Evolutionary conservation across 1,139 yeast genomes (phyloP).

Genomic region (Kodamaea ohmeri): DNA sequence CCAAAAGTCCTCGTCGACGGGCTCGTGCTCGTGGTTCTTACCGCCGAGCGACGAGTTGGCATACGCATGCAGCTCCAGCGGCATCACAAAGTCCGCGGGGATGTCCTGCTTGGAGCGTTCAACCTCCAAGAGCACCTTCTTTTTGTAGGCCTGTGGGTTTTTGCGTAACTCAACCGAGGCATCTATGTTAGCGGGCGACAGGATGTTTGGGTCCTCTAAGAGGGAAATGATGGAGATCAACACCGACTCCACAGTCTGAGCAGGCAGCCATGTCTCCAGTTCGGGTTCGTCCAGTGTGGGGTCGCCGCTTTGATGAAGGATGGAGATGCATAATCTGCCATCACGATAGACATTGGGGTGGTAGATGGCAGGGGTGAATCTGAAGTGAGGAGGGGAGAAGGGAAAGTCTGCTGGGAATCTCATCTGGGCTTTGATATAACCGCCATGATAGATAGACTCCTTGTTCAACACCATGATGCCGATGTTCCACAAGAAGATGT

Average conservation of each 20-base stretch:
- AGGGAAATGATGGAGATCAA: conserved; percentile 85
- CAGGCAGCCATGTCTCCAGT: conserved; percentile 94
- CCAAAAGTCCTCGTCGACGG: conserved; percentile 85
- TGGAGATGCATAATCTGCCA: conserved; percentile 89
- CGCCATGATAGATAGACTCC: conserved; percentile 91
- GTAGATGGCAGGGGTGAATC: conserved; percentile 91
- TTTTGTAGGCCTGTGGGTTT: conserved; percentile 74
- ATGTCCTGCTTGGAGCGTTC: conserved; percentile 79
- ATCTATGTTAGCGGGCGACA: conserved; percentile 94
- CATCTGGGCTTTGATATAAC: conserved; percentile 95
- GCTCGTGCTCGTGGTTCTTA: conserved; percentile 54
- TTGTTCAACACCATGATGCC: conserved; percentile 90
- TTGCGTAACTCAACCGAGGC: conserved; percentile 92
- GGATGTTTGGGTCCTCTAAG: conserved; percentile 88
- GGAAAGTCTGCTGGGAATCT: conserved; percentile 90
- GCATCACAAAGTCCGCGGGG: conserved; percentile 83
- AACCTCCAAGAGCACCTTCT: conserved; percentile 78
- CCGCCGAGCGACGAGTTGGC: conserved; percentile 41
- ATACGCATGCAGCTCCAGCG: conserved; percentile 61
- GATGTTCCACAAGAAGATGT: conserved; percentile 87
- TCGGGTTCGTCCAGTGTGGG: conserved; percentile 89
- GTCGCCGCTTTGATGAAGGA: conserved; percentile 86
- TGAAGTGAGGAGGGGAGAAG: conserved; percentile 83
- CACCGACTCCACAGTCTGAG: conserved; percentile 90
- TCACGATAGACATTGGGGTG: conserved; percentile 95